A percentile compares a stretch with the other conserved stretches of the same genome.
These are phyloP conservation scores for Solanum bulbocastanum DNA, from an alignment of 257 asterid species.

Conservation along the genomic window DNA sequence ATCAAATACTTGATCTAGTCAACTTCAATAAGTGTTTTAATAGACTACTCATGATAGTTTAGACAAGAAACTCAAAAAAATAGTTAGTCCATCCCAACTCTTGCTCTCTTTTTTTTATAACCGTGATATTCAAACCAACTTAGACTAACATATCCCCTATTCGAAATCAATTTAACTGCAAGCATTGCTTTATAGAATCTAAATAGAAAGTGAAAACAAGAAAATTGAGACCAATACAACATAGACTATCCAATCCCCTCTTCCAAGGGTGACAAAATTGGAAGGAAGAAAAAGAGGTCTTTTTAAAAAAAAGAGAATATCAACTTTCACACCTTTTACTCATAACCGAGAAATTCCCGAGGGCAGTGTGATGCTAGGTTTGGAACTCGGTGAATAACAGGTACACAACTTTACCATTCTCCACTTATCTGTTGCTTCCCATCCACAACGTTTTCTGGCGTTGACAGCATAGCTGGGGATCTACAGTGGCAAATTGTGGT, in stretches of 20 bases:
- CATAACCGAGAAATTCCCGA: not conserved
- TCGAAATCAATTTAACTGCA: no score
- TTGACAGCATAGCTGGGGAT: slow-evolving; percentile 17
- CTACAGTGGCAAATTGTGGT: slow-evolving; percentile 27
- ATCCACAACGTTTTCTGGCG: slow-evolving; percentile 44
- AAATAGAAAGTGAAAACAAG: not conserved
- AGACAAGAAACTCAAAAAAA: no score
- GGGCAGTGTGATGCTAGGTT: not conserved
- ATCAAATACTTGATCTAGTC: no score
- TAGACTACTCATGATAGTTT: no score
- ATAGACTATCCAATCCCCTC: not conserved
- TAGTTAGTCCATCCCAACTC: no score
- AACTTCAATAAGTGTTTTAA: no score
- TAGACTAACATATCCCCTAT: no score
- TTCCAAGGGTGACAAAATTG: not conserved
- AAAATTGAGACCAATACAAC: not conserved
- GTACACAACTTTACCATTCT: not conserved
- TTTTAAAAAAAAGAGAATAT: not conserved
- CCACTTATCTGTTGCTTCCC: slow-evolving; percentile 61
- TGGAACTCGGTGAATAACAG: not conserved
- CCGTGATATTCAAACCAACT: no score
- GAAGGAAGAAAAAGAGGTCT: not conserved
- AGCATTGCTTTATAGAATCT: no score
- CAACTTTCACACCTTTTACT: not conserved
- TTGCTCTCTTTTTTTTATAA: no score